Conservation (phyloP, 2,329 filamentous ascomycete species). For the Scedosporium dehoogii region DNA sequence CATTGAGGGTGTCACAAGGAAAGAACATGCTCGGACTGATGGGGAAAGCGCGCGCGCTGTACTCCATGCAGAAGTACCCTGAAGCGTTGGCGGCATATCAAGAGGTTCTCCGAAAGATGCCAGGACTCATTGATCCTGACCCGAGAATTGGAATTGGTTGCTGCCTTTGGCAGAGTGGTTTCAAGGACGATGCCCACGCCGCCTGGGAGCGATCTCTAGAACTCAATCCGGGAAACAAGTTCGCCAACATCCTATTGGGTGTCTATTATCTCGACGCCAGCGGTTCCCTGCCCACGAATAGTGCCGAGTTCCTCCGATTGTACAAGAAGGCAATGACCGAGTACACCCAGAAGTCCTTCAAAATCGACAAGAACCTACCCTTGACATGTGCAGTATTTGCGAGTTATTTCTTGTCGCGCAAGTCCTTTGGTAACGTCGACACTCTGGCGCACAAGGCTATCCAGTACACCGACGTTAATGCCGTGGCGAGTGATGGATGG, state of each 20-base stretch:
- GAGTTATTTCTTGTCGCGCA: slow-evolving; percentile 77
- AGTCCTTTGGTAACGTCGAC: slow-evolving; percentile 72
- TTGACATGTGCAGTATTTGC: slow-evolving; percentile 87
- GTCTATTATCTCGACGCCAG: slow-evolving; percentile 83
- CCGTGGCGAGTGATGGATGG: slow-evolving; percentile 95
- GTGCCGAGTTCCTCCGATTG: slow-evolving; percentile 71
- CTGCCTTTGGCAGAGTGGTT: slow-evolving; percentile 93
- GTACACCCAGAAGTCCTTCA: slow-evolving; percentile 89
- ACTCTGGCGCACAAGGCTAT: slow-evolving; percentile 86
- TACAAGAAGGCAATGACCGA: slow-evolving; percentile 94
- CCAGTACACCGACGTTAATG: slow-evolving; percentile 90
- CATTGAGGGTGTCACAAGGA: slow-evolving; percentile 70
- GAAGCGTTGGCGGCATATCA: slow-evolving; percentile 83
- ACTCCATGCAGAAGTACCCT: slow-evolving; percentile 74
- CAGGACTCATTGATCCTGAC: slow-evolving; percentile 82
- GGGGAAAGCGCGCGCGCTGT: slow-evolving; percentile 79
- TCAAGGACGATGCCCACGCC: slow-evolving; percentile 81
- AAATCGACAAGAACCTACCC: slow-evolving; percentile 82
- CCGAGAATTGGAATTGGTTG: slow-evolving; percentile 93
- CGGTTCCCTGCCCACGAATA: slow-evolving; percentile 70
- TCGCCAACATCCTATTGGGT: slow-evolving; percentile 83
- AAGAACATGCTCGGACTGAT: slow-evolving; percentile 88
- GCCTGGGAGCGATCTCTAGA: slow-evolving; percentile 81
- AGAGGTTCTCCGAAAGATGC: slow-evolving; percentile 75
- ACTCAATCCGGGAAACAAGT: slow-evolving; percentile 72